These are phyloP conservation scores for Colletotrichum falcatum DNA, from an alignment of 2,329 filamentous ascomycete species.

Conservation along the genomic window DNA sequence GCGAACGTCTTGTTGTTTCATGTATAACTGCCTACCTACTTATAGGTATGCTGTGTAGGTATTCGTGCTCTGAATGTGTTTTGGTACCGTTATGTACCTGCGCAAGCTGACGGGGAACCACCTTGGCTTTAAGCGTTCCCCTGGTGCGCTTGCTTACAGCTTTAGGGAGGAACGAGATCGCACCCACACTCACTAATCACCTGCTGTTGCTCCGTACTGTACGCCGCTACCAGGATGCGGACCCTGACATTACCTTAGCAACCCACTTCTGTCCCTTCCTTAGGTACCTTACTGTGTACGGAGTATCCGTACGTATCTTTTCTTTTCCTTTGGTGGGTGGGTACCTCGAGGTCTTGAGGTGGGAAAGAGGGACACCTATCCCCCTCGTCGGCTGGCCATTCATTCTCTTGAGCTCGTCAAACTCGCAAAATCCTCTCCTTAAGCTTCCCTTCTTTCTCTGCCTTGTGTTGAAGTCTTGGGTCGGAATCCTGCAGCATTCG, in stretches of 20 bases:
- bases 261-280: conserved; percentile 9
- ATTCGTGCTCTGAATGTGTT: neutral
- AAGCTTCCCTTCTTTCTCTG: conserved; percentile 3
- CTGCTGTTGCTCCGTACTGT: neutral
- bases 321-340: neutral
- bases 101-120: neutral
- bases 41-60: too few species aligned
- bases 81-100: neutral
- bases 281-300: conserved; percentile 10
- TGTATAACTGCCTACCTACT: too few species aligned
- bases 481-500: conserved; percentile 10
- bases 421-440: conserved; percentile 2
- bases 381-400: conserved; percentile 22
- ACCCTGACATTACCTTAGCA: conserved; percentile 1
- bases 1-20: neutral
- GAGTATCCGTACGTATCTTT: conserved; percentile 22
- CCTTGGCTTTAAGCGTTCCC: neutral
- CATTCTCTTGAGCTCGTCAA: conserved; percentile 17
- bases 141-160: neutral
- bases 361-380: conserved; percentile 34
- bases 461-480: conserved; percentile 9
- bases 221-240: neutral
- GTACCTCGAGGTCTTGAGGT: neutral
- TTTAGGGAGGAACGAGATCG: conserved; percentile 22
- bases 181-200: neutral